A percentile compares a stretch with the other conserved stretches of the same genome.
Conservation (phyloP, 1,284 basidiomycete species). For the Moniliella sp. region DNA sequence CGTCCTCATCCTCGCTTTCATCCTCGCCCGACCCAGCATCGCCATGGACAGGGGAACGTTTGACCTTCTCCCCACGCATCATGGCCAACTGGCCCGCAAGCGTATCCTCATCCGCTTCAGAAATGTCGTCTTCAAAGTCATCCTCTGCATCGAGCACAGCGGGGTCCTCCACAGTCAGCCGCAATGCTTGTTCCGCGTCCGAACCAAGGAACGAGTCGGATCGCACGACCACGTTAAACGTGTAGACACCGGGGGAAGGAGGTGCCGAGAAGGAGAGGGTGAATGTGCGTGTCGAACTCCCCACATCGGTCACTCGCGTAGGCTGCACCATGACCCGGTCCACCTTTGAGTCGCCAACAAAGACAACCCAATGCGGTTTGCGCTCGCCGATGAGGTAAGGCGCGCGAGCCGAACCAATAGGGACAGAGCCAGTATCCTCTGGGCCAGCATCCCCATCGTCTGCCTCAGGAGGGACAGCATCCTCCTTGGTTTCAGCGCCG, state of each 20-base stretch:
- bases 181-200: conserved; percentile 38
- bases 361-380: conserved; percentile 35
- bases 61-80: conserved; percentile 76
- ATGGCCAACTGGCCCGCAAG: conserved; percentile 93
- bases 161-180: conserved; percentile 45
- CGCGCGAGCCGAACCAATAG: conserved; percentile 55
- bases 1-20: conserved; percentile 12
- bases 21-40: conserved; percentile 32
- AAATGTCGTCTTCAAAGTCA: conserved; percentile 22
- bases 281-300: conserved; percentile 51
- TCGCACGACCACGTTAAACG: conserved; percentile 64
- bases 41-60: conserved; percentile 40
- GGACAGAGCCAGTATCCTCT: no score
- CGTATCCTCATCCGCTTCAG: conserved; percentile 29
- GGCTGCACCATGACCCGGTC: conserved; percentile 79
- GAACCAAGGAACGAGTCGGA: conserved; percentile 72
- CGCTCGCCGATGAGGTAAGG: conserved; percentile 61
- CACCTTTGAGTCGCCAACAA: conserved; percentile 72
- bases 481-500: conserved; percentile 8
- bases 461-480: conserved; percentile 2
- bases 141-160: conserved; percentile 39
- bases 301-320: conserved; percentile 46
- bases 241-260: conserved; percentile 58
- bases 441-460: conserved; percentile 30
- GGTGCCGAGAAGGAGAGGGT: conserved; percentile 88